Evolutionary conservation across 805 yeast genomes (phyloP).

Genomic region (Candida railenensis): DNA sequence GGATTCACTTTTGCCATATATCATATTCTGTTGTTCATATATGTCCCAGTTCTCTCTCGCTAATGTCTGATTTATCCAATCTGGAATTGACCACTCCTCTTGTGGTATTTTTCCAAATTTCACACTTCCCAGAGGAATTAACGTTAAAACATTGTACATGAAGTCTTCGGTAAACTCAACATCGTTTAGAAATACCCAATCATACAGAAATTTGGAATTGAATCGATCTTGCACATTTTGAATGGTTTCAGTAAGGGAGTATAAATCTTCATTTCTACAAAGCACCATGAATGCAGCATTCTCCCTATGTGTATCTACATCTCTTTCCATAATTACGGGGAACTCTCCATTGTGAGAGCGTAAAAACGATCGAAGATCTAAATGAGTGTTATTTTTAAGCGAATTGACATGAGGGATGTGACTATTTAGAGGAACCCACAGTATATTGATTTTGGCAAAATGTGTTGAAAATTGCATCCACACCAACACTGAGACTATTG

Average conservation of each 20-base stretch:
- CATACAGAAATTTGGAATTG: constrained; percentile 61
- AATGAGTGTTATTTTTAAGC: too few relatives aligned
- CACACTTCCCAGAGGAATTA: constrained; percentile 55
- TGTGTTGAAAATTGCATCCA: too few relatives aligned
- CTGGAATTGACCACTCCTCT: constrained; percentile 72
- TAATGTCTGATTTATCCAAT: constrained; percentile 54
- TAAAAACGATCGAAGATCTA: not conserved
- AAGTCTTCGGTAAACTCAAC: constrained; percentile 60
- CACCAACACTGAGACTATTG: too few relatives aligned
- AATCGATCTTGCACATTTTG: constrained; percentile 65
- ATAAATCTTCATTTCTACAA: constrained; percentile 67
- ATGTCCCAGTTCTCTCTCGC: constrained; percentile 28
- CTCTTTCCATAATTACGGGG: not conserved
- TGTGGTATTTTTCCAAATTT: constrained; percentile 61
- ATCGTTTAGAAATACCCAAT: constrained; percentile 80
- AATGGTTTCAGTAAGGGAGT: constrained; percentile 55
- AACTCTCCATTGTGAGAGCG: not conserved
- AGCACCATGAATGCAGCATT: constrained; percentile 70
- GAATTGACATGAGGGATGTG: too few relatives aligned
- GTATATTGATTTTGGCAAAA: too few relatives aligned
- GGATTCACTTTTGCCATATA: constrained; percentile 58
- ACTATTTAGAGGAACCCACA: too few relatives aligned
- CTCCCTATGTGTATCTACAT: constrained; percentile 23
- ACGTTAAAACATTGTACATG: constrained; percentile 42
- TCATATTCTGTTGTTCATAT: constrained; percentile 30